Evolutionary conservation across 345 rosid genomes (phyloP).

Genomic region (Linum trigynum): DNA sequence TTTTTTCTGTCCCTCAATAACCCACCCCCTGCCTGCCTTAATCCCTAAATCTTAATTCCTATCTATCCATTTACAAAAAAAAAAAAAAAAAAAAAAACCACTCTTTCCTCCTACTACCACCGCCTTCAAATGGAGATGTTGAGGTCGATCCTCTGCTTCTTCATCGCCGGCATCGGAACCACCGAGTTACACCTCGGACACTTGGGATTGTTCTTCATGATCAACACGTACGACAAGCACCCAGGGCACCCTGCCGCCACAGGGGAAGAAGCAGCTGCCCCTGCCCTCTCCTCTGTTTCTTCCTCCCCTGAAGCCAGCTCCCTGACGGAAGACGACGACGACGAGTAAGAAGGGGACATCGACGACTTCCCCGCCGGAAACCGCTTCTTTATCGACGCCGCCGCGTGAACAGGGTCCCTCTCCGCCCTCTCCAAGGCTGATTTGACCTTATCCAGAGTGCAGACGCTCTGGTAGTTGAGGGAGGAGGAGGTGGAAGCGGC

Average conservation of each 20-base stretch:
- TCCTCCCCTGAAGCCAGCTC: neutral
- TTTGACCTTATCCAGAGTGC: conserved; percentile 87
- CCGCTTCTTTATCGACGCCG: conserved; percentile 1
- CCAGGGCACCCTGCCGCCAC: conserved; percentile 74
- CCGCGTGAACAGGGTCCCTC: conserved; percentile 24
- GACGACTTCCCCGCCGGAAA: no score
- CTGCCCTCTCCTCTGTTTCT: conserved; percentile 10
- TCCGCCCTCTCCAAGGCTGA: conserved; percentile 64
- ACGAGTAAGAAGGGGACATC: conserved; percentile 12
- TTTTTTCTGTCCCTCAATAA: no score
- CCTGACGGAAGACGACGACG: conserved; percentile 16
- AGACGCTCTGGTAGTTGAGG: conserved; percentile 51
- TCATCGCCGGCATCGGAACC: conserved; percentile 41
- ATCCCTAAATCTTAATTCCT: no score
- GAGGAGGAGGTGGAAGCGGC: no score
- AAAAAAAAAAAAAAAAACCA: no score
- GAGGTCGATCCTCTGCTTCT: conserved; percentile 71
- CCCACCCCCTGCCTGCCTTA: no score
- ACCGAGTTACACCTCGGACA: conserved; percentile 69
- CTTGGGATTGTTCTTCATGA: conserved; percentile 50
- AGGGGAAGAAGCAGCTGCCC: neutral
- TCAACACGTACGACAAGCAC: conserved; percentile 71
- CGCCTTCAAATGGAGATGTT: conserved; percentile 48
- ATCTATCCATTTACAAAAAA: no score
- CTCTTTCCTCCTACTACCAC: neutral